Percentiles rank a stretch among this genome's conserved stretches.
Evolutionary conservation across 225 moss, liverwort and hornwort genomes (phyloP).

Genomic region (Takakia lepidozioides): DNA sequence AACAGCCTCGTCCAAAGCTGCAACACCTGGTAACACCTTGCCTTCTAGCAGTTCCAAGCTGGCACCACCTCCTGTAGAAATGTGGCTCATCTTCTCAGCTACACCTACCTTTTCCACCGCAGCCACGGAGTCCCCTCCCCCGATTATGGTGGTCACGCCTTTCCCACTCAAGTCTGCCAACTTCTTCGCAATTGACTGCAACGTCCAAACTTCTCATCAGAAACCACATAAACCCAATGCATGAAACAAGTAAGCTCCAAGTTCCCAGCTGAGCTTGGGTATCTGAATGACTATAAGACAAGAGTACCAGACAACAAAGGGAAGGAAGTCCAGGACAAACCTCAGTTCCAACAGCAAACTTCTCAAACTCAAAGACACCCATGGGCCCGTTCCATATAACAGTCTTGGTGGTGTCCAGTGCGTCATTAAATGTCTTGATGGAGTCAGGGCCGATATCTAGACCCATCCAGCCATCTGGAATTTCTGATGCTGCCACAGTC

Average conservation of each 20-base stretch:
- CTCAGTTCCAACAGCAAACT: conserved; percentile 30
- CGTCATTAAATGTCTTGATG: conserved; percentile 38
- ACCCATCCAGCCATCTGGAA: conserved; percentile 26
- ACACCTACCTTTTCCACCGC: conserved; percentile 49
- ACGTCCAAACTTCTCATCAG: too few relatives aligned
- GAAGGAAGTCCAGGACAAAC: too few relatives aligned
- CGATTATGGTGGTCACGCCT: conserved; percentile 42
- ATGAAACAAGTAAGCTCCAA: too few relatives aligned
- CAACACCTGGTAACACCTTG: conserved; percentile 45
- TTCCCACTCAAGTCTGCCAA: conserved; percentile 39
- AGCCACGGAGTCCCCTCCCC: conserved; percentile 54
- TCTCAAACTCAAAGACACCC: conserved; percentile 54
- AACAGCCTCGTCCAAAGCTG: conserved; percentile 30
- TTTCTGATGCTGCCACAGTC: conserved; percentile 4
- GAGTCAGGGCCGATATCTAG: conserved; percentile 51
- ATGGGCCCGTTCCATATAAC: conserved; percentile 56
- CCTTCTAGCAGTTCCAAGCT: conserved; percentile 58
- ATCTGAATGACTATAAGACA: too few relatives aligned
- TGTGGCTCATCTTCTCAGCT: conserved; percentile 45
- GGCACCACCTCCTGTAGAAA: conserved; percentile 58
- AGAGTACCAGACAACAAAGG: too few relatives aligned
- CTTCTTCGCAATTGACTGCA: conserved; percentile 16
- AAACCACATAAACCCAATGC: too few relatives aligned
- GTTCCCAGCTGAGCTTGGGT: too few relatives aligned
- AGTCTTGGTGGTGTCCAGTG: conserved; percentile 44